Evolutionary conservation across 2,329 filamentous ascomycete species (phyloP).

Genomic region (Sclerotinia glacialis): DNA sequence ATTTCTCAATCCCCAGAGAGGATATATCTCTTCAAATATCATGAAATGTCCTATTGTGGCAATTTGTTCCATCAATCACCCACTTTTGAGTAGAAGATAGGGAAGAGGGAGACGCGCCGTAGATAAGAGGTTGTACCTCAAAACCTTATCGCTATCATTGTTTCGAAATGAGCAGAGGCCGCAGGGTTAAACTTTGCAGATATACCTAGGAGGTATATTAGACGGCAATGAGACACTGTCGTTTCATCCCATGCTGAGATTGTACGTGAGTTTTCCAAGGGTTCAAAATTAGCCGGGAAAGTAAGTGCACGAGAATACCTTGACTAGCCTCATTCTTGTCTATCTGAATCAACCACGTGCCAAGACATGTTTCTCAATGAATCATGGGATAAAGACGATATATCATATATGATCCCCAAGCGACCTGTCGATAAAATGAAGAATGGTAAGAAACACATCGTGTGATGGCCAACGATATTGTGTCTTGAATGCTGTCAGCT

Average conservation of each 20-base stretch:
- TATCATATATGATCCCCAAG: neutral
- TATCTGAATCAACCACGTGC: neutral
- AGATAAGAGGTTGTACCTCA: conserved; percentile 11
- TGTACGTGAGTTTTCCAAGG: neutral
- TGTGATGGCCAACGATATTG: neutral
- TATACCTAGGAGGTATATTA: neutral
- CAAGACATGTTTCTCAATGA: neutral
- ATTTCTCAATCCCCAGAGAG: neutral
- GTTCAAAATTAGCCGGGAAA: neutral
- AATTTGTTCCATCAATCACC: conserved; percentile 1
- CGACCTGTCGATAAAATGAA: neutral
- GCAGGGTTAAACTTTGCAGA: neutral
- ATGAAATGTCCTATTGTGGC: conserved; percentile 10
- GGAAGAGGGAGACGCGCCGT: neutral
- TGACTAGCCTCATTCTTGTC: neutral
- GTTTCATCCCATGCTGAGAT: neutral
- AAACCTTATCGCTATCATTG: conserved; percentile 4
- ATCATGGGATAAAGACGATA: neutral
- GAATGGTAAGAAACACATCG: neutral
- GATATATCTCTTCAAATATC: neutral
- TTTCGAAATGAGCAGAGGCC: neutral
- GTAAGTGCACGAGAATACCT: neutral
- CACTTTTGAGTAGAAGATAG: conserved; percentile 11
- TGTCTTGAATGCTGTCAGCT: neutral
- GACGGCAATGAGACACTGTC: neutral